Percentiles rank a stretch among this genome's conserved stretches.
These are phyloP conservation scores for Mycogone perniciosa DNA, from an alignment of 2,329 filamentous ascomycete species.

Conservation along the genomic window DNA sequence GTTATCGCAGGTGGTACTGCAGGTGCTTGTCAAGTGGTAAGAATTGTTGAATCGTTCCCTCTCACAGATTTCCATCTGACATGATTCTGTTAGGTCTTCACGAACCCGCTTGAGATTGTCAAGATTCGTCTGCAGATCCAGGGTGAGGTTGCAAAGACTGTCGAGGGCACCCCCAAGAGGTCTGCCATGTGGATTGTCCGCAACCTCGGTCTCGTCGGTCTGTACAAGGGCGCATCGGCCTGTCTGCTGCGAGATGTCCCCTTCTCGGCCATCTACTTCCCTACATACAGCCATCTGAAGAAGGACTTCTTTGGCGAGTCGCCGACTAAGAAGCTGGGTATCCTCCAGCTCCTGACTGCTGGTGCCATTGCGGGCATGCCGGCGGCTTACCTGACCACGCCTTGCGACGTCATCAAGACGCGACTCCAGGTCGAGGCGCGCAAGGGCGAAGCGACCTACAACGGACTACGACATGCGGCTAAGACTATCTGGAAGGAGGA, in stretches of 20 bases:
- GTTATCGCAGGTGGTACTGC: slow-evolving; percentile 82
- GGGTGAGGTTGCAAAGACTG: slow-evolving; percentile 85
- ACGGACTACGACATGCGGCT: slow-evolving; percentile 78
- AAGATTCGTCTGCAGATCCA: slow-evolving; percentile 98
- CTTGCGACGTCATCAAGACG: slow-evolving; percentile 98
- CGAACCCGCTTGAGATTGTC: slow-evolving; percentile 96
- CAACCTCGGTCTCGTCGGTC: slow-evolving; percentile 85
- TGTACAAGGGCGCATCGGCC: slow-evolving; percentile 95
- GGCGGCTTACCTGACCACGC: slow-evolving; percentile 89
- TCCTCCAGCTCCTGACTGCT: slow-evolving; percentile 85
- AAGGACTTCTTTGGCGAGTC: slow-evolving; percentile 89
- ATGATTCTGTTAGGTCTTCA: slow-evolving; percentile 63
- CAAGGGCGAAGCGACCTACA: slow-evolving; percentile 89
- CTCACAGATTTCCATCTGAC: neutral
- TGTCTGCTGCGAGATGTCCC: slow-evolving; percentile 94
- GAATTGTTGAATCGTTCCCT: neutral
- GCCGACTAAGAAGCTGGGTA: slow-evolving; percentile 76
- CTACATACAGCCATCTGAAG: slow-evolving; percentile 91
- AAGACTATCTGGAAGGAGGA: slow-evolving; percentile 81
- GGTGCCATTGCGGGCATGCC: slow-evolving; percentile 94
- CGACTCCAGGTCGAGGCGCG: slow-evolving; percentile 94
- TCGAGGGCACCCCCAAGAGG: slow-evolving; percentile 74
- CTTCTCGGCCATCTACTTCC: slow-evolving; percentile 99
- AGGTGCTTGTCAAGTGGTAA: slow-evolving; percentile 91
- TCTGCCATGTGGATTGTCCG: slow-evolving; percentile 97